Percentiles rank a stretch among this genome's conserved stretches.
These are phyloP conservation scores for Besnoitia besnoiti DNA, from an alignment of 169 alveolate genomes.

Conservation along the genomic window DNA sequence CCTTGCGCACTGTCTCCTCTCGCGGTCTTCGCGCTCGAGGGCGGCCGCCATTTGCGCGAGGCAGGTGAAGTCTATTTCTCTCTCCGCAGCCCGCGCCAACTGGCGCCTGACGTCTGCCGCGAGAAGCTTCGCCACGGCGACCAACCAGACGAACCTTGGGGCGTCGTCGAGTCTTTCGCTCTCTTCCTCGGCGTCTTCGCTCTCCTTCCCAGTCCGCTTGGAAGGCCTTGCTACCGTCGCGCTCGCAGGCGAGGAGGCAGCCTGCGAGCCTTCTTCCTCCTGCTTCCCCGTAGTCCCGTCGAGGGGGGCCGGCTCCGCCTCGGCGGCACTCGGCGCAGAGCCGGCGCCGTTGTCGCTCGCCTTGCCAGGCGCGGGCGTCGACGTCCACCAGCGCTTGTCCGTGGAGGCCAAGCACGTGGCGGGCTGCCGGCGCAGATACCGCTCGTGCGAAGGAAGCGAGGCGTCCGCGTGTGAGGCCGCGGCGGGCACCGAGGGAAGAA, in stretches of 20 bases:
- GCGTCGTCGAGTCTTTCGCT: not conserved
- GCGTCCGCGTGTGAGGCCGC: not conserved
- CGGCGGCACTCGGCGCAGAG: too few relatives aligned
- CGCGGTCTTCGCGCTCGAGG: not conserved
- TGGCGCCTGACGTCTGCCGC: slow-evolving; percentile 28
- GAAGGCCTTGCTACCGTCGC: not conserved
- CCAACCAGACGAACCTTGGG: not conserved
- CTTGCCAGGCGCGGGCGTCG: not conserved
- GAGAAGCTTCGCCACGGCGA: not conserved
- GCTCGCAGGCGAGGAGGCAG: not conserved
- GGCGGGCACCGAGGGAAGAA: not conserved
- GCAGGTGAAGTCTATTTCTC: slow-evolving; percentile 4
- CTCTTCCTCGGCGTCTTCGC: not conserved
- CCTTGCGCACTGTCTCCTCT: not conserved
- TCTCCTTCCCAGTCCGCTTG: not conserved
- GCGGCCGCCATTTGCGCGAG: slow-evolving; percentile 31
- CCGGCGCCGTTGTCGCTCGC: too few relatives aligned
- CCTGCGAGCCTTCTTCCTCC: not conserved
- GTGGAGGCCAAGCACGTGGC: not conserved
- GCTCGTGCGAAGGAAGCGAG: not conserved
- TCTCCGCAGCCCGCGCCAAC: slow-evolving; percentile 6
- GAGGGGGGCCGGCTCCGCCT: not conserved
- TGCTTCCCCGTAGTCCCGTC: not conserved
- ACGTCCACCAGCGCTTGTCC: not conserved
- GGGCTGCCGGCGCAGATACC: not conserved